These are phyloP conservation scores for Wickerhamomyces sp. DNA, from an alignment of 1,139 yeast species.

Conservation along the genomic window DNA sequence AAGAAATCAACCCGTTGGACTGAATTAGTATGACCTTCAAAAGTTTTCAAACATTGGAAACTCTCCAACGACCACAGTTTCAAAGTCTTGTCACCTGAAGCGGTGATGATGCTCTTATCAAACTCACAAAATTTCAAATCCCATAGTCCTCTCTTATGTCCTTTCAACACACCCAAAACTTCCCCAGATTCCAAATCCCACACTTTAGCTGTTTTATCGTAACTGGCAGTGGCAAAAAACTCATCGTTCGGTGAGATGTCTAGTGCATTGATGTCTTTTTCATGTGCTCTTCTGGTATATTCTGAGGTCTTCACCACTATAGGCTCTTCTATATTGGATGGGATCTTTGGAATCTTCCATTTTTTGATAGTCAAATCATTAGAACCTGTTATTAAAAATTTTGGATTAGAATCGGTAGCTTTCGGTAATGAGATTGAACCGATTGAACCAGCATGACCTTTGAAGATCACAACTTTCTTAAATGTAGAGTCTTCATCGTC, in stretches of 20 bases:
- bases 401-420: constrained; percentile 52
- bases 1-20: constrained; percentile 77
- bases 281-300: constrained; percentile 94
- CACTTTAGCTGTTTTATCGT: constrained; percentile 83
- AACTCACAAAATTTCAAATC: constrained; percentile 76
- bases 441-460: constrained; percentile 85
- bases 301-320: constrained; percentile 48
- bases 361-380: constrained; percentile 85
- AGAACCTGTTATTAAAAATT: constrained; percentile 78
- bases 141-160: constrained; percentile 95
- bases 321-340: constrained; percentile 23
- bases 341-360: constrained; percentile 66
- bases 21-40: constrained; percentile 93
- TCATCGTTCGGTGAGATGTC: constrained; percentile 89
- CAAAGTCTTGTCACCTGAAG: constrained; percentile 86
- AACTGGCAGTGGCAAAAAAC: constrained; percentile 89
- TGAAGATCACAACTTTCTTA: constrained; percentile 52
- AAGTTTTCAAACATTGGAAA: constrained; percentile 69
- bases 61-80: constrained; percentile 85
- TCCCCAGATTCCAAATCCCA: constrained; percentile 87
- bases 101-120: constrained; percentile 72
- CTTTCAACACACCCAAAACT: constrained; percentile 73
- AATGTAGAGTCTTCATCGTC: constrained; percentile 38
- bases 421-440: constrained; percentile 78
- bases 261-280: constrained; percentile 86